Conservation (phyloP, 192 early-diverging fungal genomes). For the Podila clonocystis region DNA sequence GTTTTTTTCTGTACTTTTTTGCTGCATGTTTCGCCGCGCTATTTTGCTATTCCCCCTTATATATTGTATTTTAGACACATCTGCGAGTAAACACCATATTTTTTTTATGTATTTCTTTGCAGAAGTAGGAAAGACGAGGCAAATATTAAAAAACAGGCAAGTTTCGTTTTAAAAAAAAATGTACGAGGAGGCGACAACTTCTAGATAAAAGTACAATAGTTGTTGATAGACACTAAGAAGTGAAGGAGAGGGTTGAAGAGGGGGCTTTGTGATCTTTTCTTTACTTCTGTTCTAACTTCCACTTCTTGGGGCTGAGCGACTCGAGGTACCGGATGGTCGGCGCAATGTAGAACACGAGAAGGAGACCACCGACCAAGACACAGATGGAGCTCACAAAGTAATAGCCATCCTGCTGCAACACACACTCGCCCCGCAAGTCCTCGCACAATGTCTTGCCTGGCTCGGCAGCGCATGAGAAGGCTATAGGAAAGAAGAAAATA, state of each 20-base stretch:
- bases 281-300: constrained; percentile 39
- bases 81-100: no score
- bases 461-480: constrained; percentile 73
- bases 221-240: no score
- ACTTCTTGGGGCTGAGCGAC: constrained; percentile 31
- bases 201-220: no score
- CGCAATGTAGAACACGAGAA: constrained; percentile 68
- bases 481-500: constrained; percentile 19
- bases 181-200: no score
- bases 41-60: neutral
- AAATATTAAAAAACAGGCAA: no score
- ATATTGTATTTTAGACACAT: no score
- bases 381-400: constrained; percentile 80
- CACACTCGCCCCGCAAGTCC: constrained; percentile 73
- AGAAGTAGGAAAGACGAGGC: no score
- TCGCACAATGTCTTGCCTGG: constrained; percentile 69
- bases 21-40: neutral
- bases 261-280: no score
- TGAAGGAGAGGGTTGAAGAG: no score
- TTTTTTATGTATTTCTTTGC: no score
- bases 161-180: no score
- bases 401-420: constrained; percentile 84
- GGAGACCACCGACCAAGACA: constrained; percentile 70
- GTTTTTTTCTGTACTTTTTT: constrained; percentile 11
- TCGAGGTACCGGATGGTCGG: constrained; percentile 72